Conservation (phyloP, 257 asterid genomes). For the Leonotis leonurus region DNA sequence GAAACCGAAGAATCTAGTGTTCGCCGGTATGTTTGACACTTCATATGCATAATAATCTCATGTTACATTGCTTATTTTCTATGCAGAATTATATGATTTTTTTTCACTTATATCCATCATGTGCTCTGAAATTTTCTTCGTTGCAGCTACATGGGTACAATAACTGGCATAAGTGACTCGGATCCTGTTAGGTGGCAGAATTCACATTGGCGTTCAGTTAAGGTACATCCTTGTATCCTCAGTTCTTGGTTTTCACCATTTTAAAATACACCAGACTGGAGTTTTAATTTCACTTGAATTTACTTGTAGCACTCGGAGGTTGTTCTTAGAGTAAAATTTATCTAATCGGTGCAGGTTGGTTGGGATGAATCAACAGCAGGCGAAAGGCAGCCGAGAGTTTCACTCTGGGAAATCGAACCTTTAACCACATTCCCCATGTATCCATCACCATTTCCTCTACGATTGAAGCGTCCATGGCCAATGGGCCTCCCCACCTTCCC, state of each 20-base stretch:
- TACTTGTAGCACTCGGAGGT: too few species aligned
- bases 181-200: constrained; percentile 65
- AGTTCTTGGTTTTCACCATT: not conserved
- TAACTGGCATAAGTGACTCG: constrained; percentile 68
- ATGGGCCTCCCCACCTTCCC: constrained; percentile 53
- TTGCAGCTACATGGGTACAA: constrained; percentile 80
- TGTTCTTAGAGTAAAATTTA: not conserved
- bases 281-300: too few species aligned
- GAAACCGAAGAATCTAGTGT: constrained; percentile 79
- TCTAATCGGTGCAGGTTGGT: constrained; percentile 46
- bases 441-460: constrained; percentile 54
- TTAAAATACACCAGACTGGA: not conserved
- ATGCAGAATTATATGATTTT: too few species aligned
- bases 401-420: constrained; percentile 88
- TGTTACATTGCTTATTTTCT: too few species aligned
- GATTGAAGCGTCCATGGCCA: constrained; percentile 81
- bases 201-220: constrained; percentile 88
- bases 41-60: too few species aligned
- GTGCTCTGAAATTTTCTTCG: constrained; percentile 8
- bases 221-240: constrained; percentile 31
- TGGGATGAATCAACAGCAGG: constrained; percentile 93
- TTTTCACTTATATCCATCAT: not conserved
- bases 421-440: constrained; percentile 73
- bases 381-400: constrained; percentile 71
- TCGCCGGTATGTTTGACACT: constrained; percentile 50